phyloP scores from a whole-genome alignment of 2,329 filamentous ascomycete species.

The Diplodia scrobiculata region DNA sequence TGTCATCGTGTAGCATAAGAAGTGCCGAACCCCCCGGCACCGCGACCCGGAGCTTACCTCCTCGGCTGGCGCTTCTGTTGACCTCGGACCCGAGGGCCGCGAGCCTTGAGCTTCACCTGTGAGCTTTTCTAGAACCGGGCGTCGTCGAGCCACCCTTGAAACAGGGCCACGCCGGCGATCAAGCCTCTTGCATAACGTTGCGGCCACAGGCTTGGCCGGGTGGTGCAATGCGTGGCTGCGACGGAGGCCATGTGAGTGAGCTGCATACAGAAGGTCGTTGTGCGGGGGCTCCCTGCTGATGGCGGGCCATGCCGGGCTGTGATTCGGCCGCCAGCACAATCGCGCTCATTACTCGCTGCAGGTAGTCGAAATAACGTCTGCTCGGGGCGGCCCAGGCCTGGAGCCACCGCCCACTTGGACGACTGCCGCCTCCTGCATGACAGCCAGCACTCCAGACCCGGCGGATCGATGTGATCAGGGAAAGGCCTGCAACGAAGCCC shows the following conservation, averaged over 20 bases:
- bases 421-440: conserved; percentile 17
- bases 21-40: conserved; percentile 19
- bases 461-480: conserved; percentile 24
- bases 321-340: conserved; percentile 25
- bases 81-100: not conserved
- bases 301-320: conserved; percentile 7
- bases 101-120: not conserved
- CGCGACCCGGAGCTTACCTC: conserved; percentile 10
- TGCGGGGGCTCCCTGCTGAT: conserved; percentile 19
- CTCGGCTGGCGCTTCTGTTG: conserved; percentile 3
- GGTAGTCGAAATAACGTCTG: conserved; percentile 30
- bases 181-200: conserved; percentile 27
- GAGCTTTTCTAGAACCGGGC: conserved; percentile 23
- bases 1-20: conserved; percentile 14
- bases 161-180: conserved; percentile 25
- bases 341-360: conserved; percentile 26
- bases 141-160: conserved; percentile 16
- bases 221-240: conserved; percentile 25
- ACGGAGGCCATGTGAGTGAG: conserved; percentile 29
- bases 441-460: conserved; percentile 24
- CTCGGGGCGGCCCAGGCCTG: conserved; percentile 29
- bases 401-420: conserved; percentile 24
- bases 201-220: conserved; percentile 12
- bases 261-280: conserved; percentile 29
- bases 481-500: conserved; percentile 19